Conservation (phyloP, 768 basidiomycete species). For the Mycena amicta region DNA sequence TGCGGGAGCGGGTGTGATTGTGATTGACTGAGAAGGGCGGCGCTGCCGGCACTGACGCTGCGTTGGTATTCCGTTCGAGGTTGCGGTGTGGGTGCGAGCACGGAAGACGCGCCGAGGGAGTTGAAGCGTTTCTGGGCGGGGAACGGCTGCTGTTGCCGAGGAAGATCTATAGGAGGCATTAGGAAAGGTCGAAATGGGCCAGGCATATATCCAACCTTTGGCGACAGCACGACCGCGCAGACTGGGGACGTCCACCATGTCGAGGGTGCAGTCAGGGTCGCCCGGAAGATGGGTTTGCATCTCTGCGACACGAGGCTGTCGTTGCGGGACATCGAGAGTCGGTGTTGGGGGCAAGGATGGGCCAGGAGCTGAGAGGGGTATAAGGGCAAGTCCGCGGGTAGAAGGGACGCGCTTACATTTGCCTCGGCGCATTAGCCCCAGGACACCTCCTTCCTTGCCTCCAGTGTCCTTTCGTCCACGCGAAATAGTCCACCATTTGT, state of each 20-base stretch:
- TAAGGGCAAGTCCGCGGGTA: not conserved
- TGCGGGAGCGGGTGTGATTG: not conserved
- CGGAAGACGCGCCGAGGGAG: conserved; percentile 48
- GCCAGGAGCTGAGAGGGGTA: conserved; percentile 8
- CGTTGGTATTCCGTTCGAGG: not conserved
- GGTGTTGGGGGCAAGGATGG: conserved; percentile 10
- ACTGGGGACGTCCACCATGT: conserved; percentile 23
- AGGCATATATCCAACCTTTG: conserved; percentile 25
- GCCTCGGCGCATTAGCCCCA: conserved; percentile 31
- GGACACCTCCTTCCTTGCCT: conserved; percentile 48
- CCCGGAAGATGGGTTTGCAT: not conserved
- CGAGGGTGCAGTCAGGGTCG: conserved; percentile 17
- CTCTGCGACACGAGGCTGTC: not conserved
- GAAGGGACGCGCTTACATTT: conserved; percentile 41
- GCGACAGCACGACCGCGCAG: conserved; percentile 8
- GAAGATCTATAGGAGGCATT: conserved; percentile 7
- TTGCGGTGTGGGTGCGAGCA: conserved; percentile 1
- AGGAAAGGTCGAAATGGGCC: conserved; percentile 5
- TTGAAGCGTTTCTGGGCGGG: conserved; percentile 58
- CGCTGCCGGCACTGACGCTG: conserved; percentile 24
- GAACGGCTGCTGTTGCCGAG: conserved; percentile 10
- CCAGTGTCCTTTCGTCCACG: conserved; percentile 75
- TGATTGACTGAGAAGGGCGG: not conserved
- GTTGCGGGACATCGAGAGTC: not conserved
- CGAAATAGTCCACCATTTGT: conserved; percentile 85